A percentile compares a stretch with the other conserved stretches of the same genome.
phyloP scores from a whole-genome alignment of 1,139 yeast genomes.

The Magnusiomyces tetraspermus region DNA sequence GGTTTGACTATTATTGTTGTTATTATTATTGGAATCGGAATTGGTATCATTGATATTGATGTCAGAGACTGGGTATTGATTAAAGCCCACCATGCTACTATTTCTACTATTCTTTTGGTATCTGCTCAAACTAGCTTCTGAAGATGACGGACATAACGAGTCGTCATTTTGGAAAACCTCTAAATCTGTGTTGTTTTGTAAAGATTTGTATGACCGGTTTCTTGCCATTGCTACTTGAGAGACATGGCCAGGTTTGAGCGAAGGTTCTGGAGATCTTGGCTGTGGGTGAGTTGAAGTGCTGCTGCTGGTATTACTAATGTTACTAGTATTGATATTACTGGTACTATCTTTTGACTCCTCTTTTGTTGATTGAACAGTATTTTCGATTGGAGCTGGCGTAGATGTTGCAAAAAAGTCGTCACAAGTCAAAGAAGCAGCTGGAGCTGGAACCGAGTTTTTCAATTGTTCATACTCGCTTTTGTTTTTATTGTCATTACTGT shows the following conservation, averaged over 20 bases:
- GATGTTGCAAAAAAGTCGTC: background rate
- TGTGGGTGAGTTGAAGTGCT: too few species aligned
- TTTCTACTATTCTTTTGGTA: background rate
- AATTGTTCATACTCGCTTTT: too few species aligned
- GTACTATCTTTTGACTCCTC: too few species aligned
- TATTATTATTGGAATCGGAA: too few species aligned
- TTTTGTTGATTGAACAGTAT: background rate
- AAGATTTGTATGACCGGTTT: background rate
- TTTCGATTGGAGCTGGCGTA: background rate
- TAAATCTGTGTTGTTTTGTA: background rate
- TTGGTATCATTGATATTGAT: background rate
- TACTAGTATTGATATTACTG: too few species aligned
- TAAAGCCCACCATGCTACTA: background rate
- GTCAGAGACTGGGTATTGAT: background rate
- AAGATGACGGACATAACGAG: background rate
- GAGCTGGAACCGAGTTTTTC: too few species aligned
- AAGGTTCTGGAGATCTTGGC: background rate
- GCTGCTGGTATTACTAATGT: too few species aligned
- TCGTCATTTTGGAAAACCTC: background rate
- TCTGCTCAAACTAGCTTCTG: background rate
- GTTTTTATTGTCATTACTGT: too few species aligned
- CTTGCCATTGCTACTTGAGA: background rate
- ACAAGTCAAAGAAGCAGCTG: background rate
- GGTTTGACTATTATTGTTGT: background rate
- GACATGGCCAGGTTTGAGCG: background rate